Percentiles rank a stretch among this genome's conserved stretches.
These are phyloP conservation scores for Syzygium malaccense DNA, from an alignment of 441 rosid species.

Conservation along the genomic window DNA sequence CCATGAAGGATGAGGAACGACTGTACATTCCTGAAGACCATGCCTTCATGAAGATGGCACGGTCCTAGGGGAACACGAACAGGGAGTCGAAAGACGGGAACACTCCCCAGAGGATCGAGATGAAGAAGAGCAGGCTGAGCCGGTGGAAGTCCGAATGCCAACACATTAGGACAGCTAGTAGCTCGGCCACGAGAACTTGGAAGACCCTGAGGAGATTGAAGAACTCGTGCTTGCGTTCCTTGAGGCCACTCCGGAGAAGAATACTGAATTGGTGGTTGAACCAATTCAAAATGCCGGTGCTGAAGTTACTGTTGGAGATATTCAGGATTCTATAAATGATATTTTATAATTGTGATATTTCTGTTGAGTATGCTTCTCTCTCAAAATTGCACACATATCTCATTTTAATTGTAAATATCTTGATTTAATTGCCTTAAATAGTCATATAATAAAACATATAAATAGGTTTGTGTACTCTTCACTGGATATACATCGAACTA, in stretches of 20 bases:
- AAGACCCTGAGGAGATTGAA: slow-evolving; percentile 16
- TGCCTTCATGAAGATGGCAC: slow-evolving; percentile 26
- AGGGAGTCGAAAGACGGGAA: slow-evolving; percentile 20
- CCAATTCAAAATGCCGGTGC: background rate
- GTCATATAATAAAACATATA: background rate
- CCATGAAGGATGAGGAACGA: slow-evolving; percentile 22
- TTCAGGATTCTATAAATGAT: background rate
- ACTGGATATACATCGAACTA: background rate
- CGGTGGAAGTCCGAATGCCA: slow-evolving; percentile 26
- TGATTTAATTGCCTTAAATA: background rate
- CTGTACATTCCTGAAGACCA: slow-evolving; percentile 26
- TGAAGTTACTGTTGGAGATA: background rate
- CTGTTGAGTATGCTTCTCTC: no score
- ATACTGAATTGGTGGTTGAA: slow-evolving; percentile 16
- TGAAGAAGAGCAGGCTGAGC: slow-evolving; percentile 23
- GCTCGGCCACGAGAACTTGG: slow-evolving; percentile 23
- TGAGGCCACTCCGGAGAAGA: slow-evolving; percentile 19
- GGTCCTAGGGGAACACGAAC: slow-evolving; percentile 28
- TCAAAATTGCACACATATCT: no score
- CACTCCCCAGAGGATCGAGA: slow-evolving; percentile 25
- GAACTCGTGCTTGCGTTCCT: slow-evolving; percentile 25
- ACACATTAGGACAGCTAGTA: slow-evolving; percentile 19
- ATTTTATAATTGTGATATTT: background rate
- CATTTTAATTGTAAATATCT: background rate
- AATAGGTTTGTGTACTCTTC: background rate